Evolutionary conservation across 2,329 filamentous ascomycete genomes (phyloP).

Genomic region (Microcyclosporella mali): DNA sequence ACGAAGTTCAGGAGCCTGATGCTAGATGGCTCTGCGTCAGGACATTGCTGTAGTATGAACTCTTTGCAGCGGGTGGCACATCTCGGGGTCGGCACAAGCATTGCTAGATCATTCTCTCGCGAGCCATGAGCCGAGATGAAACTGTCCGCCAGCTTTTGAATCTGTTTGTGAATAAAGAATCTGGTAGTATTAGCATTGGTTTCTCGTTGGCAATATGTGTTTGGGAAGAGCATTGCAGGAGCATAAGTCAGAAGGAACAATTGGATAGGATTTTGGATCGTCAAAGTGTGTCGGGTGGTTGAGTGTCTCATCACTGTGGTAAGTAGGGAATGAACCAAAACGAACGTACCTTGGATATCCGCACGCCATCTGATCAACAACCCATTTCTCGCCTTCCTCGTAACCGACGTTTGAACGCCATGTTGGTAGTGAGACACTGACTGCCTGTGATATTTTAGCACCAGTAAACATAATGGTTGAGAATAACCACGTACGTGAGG

Average conservation of each 20-base stretch:
- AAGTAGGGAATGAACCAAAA: not conserved
- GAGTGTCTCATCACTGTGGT: constrained; percentile 1
- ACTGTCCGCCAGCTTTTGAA: constrained; percentile 64
- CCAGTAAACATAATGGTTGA: not conserved
- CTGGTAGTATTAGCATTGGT: constrained; percentile 38
- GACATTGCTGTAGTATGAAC: constrained; percentile 61
- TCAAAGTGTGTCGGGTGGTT: constrained; percentile 2
- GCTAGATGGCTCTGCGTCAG: constrained; percentile 44
- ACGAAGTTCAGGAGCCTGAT: constrained; percentile 58
- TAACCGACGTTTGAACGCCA: constrained; percentile 90
- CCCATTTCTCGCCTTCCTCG: constrained; percentile 84
- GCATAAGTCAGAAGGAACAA: constrained; percentile 5
- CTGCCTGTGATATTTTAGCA: constrained; percentile 55
- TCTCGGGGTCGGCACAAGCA: constrained; percentile 71
- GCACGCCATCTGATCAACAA: constrained; percentile 76
- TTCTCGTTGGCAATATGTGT: not conserved
- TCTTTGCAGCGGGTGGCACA: constrained; percentile 66
- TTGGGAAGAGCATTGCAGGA: not conserved
- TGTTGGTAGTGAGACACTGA: constrained; percentile 91
- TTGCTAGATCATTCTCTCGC: constrained; percentile 56
- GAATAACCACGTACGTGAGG: constrained; percentile 58
- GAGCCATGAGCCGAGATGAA: constrained; percentile 60
- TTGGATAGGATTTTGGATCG: constrained; percentile 3
- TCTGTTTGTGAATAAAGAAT: constrained; percentile 86
- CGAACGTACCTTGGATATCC: constrained; percentile 74